phyloP scores from a whole-genome alignment of 129 eudicot species.

The Oenanthe sinensis region DNA sequence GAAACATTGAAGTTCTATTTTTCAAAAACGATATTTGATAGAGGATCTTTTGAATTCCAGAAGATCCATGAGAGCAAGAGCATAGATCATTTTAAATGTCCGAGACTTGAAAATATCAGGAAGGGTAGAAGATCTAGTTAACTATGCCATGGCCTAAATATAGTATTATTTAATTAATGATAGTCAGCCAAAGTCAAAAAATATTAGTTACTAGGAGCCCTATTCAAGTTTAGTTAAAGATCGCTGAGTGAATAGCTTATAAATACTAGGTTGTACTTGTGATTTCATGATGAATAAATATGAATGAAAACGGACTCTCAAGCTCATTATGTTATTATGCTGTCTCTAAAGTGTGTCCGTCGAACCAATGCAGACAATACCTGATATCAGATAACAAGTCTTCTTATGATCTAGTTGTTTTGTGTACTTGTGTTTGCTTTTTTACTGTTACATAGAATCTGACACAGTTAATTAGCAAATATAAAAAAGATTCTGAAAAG shows the following conservation, averaged over 20 bases:
- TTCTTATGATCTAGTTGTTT: not conserved
- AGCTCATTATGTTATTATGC: not conserved
- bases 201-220: not conserved
- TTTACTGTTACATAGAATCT: not conserved
- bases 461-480: not conserved
- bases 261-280: not conserved
- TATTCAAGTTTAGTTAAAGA: not conserved
- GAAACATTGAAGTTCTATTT: not conserved
- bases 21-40: not conserved
- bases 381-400: not conserved
- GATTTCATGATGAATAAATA: not conserved
- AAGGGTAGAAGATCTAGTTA: not conserved
- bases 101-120: not conserved
- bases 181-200: not conserved
- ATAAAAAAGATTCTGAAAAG: not conserved
- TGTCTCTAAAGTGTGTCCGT: not conserved
- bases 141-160: not conserved
- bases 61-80: not conserved
- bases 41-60: not conserved
- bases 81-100: not conserved
- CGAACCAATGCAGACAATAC: not conserved
- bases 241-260: not conserved
- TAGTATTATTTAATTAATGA: not conserved
- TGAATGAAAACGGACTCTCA: not conserved
- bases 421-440: not conserved